These are phyloP conservation scores for Tolypocladium inflatum DNA, from an alignment of 2,329 filamentous ascomycete genomes.

Conservation along the genomic window DNA sequence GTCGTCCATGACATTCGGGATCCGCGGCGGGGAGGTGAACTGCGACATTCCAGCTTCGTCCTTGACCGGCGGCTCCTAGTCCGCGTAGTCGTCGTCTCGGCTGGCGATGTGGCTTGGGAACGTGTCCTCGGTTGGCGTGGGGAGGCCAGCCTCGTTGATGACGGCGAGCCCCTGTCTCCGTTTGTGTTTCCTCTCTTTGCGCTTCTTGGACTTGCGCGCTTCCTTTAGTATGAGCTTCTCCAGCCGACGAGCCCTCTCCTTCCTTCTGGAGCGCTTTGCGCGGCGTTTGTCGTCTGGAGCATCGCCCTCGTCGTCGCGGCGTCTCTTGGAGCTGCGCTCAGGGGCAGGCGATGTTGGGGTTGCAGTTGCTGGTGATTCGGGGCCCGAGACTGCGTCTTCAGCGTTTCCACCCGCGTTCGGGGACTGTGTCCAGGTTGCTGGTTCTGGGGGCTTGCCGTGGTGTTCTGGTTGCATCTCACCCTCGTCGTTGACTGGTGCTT, in stretches of 20 bases:
- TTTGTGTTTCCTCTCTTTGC: not conserved
- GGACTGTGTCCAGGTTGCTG: not conserved
- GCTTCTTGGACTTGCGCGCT: not conserved
- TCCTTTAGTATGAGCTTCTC: not conserved
- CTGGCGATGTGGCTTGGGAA: not conserved
- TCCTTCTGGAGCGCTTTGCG: not conserved
- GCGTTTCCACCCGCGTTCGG: not conserved
- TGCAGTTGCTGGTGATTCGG: not conserved
- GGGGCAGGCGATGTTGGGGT: no score
- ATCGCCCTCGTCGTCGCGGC: not conserved
- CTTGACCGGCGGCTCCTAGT: not conserved
- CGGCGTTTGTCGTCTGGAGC: not conserved
- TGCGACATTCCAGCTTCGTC: not conserved
- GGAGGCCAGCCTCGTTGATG: not conserved
- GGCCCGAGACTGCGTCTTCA: no score
- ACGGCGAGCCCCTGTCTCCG: not conserved
- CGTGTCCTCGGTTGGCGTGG: not conserved
- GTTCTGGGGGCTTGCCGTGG: no score
- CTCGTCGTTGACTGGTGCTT: not conserved
- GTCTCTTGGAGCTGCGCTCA: not conserved
- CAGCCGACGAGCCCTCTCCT: not conserved
- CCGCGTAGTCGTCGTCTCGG: not conserved
- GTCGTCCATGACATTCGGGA: constrained; percentile 1
- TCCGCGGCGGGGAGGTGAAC: not conserved
- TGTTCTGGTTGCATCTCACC: not conserved